These are phyloP conservation scores for Cydonia oblonga DNA, from an alignment of 331 rosid species.

Conservation along the genomic window DNA sequence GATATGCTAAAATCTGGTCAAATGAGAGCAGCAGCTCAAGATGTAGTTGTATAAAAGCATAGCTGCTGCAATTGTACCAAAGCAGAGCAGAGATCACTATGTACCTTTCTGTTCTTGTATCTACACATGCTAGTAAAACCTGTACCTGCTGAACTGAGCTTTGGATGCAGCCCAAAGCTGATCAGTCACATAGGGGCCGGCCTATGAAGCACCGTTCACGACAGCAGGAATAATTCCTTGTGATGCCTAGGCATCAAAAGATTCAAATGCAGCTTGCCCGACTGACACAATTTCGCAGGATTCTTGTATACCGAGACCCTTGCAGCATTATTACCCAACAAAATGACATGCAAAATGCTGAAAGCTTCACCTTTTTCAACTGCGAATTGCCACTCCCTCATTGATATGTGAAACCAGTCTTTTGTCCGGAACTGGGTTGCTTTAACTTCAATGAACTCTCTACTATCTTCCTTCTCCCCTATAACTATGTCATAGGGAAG, in stretches of 20 bases:
- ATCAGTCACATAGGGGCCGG: neutral
- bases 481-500: conserved; percentile 60
- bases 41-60: too few relatives aligned
- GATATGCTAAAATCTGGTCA: too few relatives aligned
- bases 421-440: conserved; percentile 59
- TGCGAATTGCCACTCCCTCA: conserved; percentile 80
- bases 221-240: conserved; percentile 27
- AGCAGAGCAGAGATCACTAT: neutral
- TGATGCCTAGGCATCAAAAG: conserved; percentile 47
- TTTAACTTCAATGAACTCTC: conserved; percentile 74
- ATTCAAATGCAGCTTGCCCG: conserved; percentile 50
- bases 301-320: conserved; percentile 48
- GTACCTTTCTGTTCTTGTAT: neutral
- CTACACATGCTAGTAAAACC: neutral
- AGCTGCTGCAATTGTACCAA: neutral
- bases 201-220: conserved; percentile 15
- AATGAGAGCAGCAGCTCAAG: neutral
- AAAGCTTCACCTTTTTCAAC: conserved; percentile 55
- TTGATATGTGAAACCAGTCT: conserved; percentile 74
- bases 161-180: neutral
- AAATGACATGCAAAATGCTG: conserved; percentile 60
- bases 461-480: conserved; percentile 21
- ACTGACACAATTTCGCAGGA: conserved; percentile 56
- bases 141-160: neutral
- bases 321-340: conserved; percentile 37